Conservation (phyloP, 345 rosid genomes). For the Excoecaria agallocha region DNA sequence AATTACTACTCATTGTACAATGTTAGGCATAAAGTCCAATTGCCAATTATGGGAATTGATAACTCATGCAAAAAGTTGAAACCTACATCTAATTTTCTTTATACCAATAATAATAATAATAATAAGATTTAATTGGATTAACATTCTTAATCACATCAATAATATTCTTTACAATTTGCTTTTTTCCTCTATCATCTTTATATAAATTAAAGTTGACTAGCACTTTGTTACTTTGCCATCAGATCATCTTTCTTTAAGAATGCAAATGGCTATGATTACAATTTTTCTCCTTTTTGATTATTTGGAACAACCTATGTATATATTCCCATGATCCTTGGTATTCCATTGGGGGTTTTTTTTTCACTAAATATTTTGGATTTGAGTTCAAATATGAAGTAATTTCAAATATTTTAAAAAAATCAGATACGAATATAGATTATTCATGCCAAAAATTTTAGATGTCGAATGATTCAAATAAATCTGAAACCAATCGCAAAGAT, state of each 20-base stretch:
- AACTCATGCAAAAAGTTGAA: neutral
- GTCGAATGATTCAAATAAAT: no score
- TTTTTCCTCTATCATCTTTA: neutral
- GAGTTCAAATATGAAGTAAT: no score
- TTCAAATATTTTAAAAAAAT: no score
- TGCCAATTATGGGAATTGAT: conserved; percentile 20
- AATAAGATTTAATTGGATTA: neutral
- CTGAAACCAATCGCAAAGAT: no score
- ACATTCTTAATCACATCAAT: neutral
- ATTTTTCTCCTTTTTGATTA: conserved; percentile 22
- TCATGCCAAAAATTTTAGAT: no score
- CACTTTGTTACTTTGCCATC: neutral
- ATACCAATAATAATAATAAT: no score
- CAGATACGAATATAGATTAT: no score
- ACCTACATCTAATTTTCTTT: no score
- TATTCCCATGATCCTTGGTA: neutral
- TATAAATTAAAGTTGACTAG: conserved; percentile 17
- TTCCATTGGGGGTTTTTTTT: no score
- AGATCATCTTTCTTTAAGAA: neutral
- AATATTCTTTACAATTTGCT: neutral
- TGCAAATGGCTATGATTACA: conserved; percentile 15
- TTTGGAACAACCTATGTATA: neutral
- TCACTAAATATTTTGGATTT: no score
- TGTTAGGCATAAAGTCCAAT: conserved; percentile 22
- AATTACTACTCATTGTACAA: conserved; percentile 19